Evolutionary conservation across 2,329 filamentous ascomycete genomes (phyloP).

Genomic region (Aureobasidium sp.): DNA sequence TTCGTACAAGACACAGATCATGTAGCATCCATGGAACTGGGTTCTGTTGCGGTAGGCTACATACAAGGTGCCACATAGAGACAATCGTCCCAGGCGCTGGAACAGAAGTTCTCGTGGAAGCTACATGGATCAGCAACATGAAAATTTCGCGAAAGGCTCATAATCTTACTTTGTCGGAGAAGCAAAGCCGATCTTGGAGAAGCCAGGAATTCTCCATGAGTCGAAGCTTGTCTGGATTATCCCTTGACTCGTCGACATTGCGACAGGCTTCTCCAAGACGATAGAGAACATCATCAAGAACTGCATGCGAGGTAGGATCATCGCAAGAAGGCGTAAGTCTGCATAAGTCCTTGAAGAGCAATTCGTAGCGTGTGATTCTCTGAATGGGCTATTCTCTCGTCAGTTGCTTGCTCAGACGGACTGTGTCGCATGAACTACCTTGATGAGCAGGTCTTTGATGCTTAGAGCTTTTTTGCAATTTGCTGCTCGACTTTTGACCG

Average conservation of each 20-base stretch:
- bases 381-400: slow-evolving; percentile 67
- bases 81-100: slow-evolving; percentile 70
- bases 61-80: slow-evolving; percentile 75
- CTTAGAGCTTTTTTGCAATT: slow-evolving; percentile 69
- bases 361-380: slow-evolving; percentile 80
- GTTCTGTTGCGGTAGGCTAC: slow-evolving; percentile 70
- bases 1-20: slow-evolving; percentile 78
- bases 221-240: slow-evolving; percentile 62
- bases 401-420: neutral
- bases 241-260: slow-evolving; percentile 78
- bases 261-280: slow-evolving; percentile 66
- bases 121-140: slow-evolving; percentile 16
- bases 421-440: slow-evolving; percentile 46
- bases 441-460: slow-evolving; percentile 80
- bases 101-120: slow-evolving; percentile 45
- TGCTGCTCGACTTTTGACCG: slow-evolving; percentile 57
- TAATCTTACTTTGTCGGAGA: slow-evolving; percentile 58
- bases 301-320: slow-evolving; percentile 74
- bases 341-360: slow-evolving; percentile 77
- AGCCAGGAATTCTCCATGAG: slow-evolving; percentile 76
- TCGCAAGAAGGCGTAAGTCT: slow-evolving; percentile 78
- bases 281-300: slow-evolving; percentile 66
- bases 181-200: slow-evolving; percentile 72
- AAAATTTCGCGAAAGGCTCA: slow-evolving; percentile 21
- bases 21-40: slow-evolving; percentile 67